Evolutionary conservation across 2,329 filamentous ascomycete genomes (phyloP).

Genomic region (Diplodia sapinea): DNA sequence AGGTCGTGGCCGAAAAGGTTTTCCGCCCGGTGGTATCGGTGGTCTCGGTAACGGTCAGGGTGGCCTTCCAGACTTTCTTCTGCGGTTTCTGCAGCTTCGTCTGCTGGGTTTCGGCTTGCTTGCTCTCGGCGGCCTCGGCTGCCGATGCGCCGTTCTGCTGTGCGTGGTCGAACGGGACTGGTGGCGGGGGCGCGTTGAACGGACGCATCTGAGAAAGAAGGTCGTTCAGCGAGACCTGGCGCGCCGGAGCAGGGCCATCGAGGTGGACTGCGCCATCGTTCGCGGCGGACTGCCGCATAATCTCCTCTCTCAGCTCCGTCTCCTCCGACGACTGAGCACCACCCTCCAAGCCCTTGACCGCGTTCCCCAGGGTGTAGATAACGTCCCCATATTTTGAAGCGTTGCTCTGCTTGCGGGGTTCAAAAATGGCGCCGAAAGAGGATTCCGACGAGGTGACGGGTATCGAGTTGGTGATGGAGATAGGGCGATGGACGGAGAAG

Average conservation of each 20-base stretch:
- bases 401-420: slow-evolving; percentile 37
- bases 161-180: slow-evolving; percentile 60
- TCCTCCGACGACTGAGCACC: slow-evolving; percentile 43
- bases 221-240: slow-evolving; percentile 47
- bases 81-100: slow-evolving; percentile 36
- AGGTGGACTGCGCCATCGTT: slow-evolving; percentile 42
- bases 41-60: slow-evolving; percentile 59
- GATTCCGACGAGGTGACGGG: slow-evolving; percentile 73
- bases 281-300: slow-evolving; percentile 43
- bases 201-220: slow-evolving; percentile 66
- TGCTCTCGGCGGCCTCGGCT: slow-evolving; percentile 43
- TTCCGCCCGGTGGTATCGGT: slow-evolving; percentile 58
- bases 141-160: slow-evolving; percentile 13
- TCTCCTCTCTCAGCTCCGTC: slow-evolving; percentile 47
- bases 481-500: slow-evolving; percentile 93
- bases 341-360: slow-evolving; percentile 47
- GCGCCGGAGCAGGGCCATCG: slow-evolving; percentile 37
- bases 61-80: slow-evolving; percentile 51
- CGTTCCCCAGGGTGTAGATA: slow-evolving; percentile 53
- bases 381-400: slow-evolving; percentile 55
- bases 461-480: slow-evolving; percentile 83
- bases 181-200: slow-evolving; percentile 84
- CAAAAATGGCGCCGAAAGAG: slow-evolving; percentile 84
- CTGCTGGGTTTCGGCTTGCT: slow-evolving; percentile 37
- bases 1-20: slow-evolving; percentile 58